Evolutionary conservation across 306 rosid genomes (phyloP), one percentile per base, ranked within the genome.

Genomic region (Arachis hypogaea): DNA sequence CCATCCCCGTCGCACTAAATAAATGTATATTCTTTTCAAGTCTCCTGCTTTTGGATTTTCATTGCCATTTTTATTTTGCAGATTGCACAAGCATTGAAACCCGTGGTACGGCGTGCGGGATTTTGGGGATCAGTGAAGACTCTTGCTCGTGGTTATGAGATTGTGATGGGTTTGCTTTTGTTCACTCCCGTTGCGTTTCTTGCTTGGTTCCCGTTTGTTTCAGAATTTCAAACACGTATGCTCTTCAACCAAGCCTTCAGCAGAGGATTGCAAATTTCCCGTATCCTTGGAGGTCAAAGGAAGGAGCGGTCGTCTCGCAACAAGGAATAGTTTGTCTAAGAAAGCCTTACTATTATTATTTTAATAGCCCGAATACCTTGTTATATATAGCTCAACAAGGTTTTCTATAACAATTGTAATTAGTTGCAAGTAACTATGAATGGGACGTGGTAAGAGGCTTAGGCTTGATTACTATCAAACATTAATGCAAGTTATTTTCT

Each of bases 151-250:
- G 85, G 83, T 41, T 84, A 84, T 75, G 88, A 84, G 74, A 78
- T 68, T 49, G 62, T 78, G 33, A 84, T 84, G 88, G 88, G 88
- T 52, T 78, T 84, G 76, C 82, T 84, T n/a, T 52, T 84, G 77
- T 78, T 84, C 80, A 81, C 82, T 46, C 88, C 85, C 30, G 81
- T 71, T 66, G 81, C 88, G 51, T 78, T 84, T 61, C 76, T 84
- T 69, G 82, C 88, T 18, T 84, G 88, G 88, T 84, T 84, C 61
- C 85, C 88, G 9, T 84, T 84, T 63, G 85, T 81, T 68, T 84
- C 88, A 33, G 88, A 84, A 56, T 81, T 84, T 66, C 88, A 84
- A 78, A 84, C 88, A 11, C 85, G 88, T 41, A 72, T 84, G 69
- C 81, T 84, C 70, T 84, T 81, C 81, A 81, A 84, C 73, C 88